phyloP scores from a whole-genome alignment of 305 asterid genomes.

The Solanum hybrid region DNA sequence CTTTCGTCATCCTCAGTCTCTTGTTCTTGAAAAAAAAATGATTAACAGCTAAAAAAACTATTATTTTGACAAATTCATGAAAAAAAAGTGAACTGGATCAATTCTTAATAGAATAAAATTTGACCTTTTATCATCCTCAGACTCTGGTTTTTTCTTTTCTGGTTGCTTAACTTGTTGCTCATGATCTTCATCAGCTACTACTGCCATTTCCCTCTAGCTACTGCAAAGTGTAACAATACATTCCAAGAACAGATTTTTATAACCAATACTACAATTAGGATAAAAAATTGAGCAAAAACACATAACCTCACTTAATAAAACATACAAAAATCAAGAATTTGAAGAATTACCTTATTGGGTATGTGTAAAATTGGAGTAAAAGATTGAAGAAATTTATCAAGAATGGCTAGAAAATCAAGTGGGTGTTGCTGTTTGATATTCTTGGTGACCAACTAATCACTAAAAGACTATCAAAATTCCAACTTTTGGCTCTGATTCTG shows the following conservation, averaged over 20 bases:
- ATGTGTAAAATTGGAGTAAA: neutral
- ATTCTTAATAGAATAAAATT: neutral
- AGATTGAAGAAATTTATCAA: neutral
- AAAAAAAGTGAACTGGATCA: neutral
- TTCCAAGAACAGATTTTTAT: neutral
- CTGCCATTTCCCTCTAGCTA: constrained; percentile 32
- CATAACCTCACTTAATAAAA: neutral
- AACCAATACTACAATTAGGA: neutral
- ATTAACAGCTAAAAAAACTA: neutral
- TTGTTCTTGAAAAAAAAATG: constrained; percentile 13
- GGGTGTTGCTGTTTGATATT: neutral
- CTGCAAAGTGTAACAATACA: neutral
- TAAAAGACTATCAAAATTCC: neutral
- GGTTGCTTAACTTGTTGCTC: constrained; percentile 24
- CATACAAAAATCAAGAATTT: neutral
- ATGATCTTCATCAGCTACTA: constrained; percentile 32
- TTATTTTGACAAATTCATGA: neutral
- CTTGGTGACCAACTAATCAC: neutral
- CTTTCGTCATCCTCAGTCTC: constrained; percentile 63
- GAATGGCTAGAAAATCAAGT: neutral
- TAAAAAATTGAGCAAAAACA: neutral
- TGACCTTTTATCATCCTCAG: constrained; percentile 81
- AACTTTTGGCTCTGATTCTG: neutral
- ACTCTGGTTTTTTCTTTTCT: constrained; percentile 43
- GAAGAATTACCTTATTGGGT: neutral